These are phyloP conservation scores for Cavenderia fasciculata DNA, from an alignment of 78 protist species.

Conservation along the genomic window DNA sequence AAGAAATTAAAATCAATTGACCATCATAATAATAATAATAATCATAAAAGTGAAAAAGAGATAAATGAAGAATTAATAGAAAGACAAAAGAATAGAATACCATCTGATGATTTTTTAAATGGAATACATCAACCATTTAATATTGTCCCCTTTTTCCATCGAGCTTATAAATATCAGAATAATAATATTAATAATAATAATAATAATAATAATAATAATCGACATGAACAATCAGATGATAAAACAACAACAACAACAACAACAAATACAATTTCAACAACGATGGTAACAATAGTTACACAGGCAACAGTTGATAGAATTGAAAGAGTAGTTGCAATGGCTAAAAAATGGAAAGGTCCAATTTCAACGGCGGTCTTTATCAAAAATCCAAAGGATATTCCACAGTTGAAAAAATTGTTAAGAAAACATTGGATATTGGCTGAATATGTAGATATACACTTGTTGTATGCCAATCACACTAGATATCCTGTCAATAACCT, in stretches of 20 bases:
- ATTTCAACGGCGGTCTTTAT: conserved; percentile 39
- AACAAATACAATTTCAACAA: not conserved
- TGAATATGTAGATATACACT: conserved; percentile 23
- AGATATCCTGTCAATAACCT: conserved; percentile 66
- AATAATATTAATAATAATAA: not conserved
- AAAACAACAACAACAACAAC: not conserved
- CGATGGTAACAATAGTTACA: conserved; percentile 28
- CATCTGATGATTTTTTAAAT: conserved; percentile 37
- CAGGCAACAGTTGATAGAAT: conserved; percentile 58
- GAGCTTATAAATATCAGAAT: not conserved
- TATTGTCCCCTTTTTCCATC: not conserved
- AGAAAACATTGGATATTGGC: not conserved
- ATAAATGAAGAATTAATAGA: not conserved
- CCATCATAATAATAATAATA: not conserved
- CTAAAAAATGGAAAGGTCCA: conserved; percentile 63
- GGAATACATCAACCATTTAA: conserved; percentile 26
- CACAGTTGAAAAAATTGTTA: not conserved
- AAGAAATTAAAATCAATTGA: no score
- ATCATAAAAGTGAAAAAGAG: not conserved
- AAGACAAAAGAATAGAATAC: not conserved
- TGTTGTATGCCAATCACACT: conserved; percentile 24
- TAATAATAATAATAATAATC: not conserved
- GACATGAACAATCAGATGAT: not conserved
- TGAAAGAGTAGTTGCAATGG: conserved; percentile 37
- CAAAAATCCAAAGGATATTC: not conserved